phyloP scores from a whole-genome alignment of 352 stramenopile species.

The Phytophthora tubulina region DNA sequence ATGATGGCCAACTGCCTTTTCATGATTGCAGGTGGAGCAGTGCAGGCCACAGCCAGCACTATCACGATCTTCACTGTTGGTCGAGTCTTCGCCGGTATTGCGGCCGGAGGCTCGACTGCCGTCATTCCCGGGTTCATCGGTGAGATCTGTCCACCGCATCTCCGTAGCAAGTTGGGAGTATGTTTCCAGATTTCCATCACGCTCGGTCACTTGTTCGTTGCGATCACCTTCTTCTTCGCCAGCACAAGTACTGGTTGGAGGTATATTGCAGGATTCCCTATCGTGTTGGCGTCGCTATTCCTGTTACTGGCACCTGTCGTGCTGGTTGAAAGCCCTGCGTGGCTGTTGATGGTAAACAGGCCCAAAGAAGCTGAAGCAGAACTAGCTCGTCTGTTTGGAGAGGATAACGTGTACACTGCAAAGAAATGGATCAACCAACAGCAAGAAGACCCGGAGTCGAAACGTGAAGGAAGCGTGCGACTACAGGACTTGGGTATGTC shows the following conservation, averaged over 20 bases:
- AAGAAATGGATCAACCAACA: constrained; percentile 38
- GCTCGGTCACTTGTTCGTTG: constrained; percentile 50
- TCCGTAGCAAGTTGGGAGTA: constrained; percentile 42
- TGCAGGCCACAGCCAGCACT: constrained; percentile 37
- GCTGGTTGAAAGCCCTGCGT: constrained; percentile 54
- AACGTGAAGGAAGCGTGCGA: constrained; percentile 21
- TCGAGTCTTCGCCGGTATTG: constrained; percentile 53
- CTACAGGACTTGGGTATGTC: constrained; percentile 32
- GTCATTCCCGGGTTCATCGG: constrained; percentile 50
- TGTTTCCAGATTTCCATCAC: constrained; percentile 58
- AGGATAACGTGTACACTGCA: constrained; percentile 33
- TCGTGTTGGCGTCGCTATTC: constrained; percentile 41
- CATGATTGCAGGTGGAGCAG: constrained; percentile 48
- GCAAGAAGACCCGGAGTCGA: constrained; percentile 26
- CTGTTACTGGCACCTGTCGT: constrained; percentile 32
- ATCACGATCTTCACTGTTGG: constrained; percentile 50
- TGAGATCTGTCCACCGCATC: constrained; percentile 51
- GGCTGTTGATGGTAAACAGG: constrained; percentile 42
- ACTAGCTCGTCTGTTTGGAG: constrained; percentile 42
- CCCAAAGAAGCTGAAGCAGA: constrained; percentile 30
- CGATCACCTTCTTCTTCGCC: constrained; percentile 60
- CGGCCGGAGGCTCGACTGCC: constrained; percentile 42
- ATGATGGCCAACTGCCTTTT: constrained; percentile 48
- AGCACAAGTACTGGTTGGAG: constrained; percentile 58
- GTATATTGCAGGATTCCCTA: constrained; percentile 55